Conservation (phyloP, 202 grass and related monocot species). For the Setaria viridis region DNA sequence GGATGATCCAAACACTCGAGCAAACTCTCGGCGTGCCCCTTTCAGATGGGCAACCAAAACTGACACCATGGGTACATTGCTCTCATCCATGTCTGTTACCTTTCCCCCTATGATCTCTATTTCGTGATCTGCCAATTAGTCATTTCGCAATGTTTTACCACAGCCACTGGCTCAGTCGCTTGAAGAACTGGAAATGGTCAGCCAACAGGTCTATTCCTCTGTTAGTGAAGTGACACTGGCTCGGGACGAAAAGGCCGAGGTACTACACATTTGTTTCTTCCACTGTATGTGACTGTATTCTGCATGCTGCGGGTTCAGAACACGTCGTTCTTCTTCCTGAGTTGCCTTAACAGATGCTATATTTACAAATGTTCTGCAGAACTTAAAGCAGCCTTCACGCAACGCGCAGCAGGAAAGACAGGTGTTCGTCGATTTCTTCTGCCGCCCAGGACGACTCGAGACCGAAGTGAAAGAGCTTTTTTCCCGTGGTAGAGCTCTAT, state of each 20-base stretch:
- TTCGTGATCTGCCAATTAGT: not conserved
- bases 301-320: conserved; percentile 18
- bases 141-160: conserved; percentile 27
- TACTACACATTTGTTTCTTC: conserved; percentile 45
- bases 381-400: conserved; percentile 74
- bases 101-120: not conserved
- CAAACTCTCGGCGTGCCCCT: conserved; percentile 71
- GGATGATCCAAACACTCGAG: conserved; percentile 74
- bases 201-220: conserved; percentile 73
- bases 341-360: conserved; percentile 19
- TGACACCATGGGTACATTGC: conserved; percentile 79
- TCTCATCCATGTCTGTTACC: conserved; percentile 24
- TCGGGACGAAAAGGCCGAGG: conserved; percentile 75
- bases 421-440: conserved; percentile 92
- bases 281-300: conserved; percentile 24
- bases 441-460: conserved; percentile 74
- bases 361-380: conserved; percentile 54
- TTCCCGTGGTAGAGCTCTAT: conserved; percentile 59
- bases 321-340: not conserved
- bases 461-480: conserved; percentile 76
- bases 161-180: conserved; percentile 71
- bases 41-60: conserved; percentile 63
- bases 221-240: conserved; percentile 86
- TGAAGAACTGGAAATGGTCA: conserved; percentile 79
- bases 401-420: conserved; percentile 70